Evolutionary conservation across 1,139 yeast genomes (phyloP).

Genomic region (Kurtzmaniella natalensis): DNA sequence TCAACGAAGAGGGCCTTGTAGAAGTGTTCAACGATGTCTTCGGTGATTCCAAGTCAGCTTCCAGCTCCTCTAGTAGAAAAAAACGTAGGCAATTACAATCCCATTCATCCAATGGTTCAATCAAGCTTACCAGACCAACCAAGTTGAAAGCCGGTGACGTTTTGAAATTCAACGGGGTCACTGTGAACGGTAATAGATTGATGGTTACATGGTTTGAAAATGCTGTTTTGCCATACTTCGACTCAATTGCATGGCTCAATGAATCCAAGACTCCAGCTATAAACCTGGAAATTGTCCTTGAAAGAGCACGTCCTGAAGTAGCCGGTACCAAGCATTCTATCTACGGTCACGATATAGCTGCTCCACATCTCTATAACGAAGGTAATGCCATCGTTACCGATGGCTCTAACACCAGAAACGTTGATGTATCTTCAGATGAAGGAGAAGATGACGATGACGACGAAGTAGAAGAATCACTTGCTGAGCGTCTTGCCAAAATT

Average conservation of each 20-base stretch:
- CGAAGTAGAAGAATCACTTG: conserved; percentile 45
- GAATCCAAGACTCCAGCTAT: conserved; percentile 26
- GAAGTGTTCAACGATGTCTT: conserved; percentile 58
- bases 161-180: conserved; percentile 33
- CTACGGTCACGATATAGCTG: conserved; percentile 67
- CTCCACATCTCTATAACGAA: conserved; percentile 67
- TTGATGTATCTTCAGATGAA: conserved; percentile 46
- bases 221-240: conserved; percentile 62
- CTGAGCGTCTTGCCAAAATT: conserved; percentile 53
- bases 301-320: conserved; percentile 36
- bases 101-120: conserved; percentile 40
- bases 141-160: conserved; percentile 31
- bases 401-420: conserved; percentile 50
- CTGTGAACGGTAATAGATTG: conserved; percentile 36
- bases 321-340: conserved; percentile 34
- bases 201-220: conserved; percentile 69
- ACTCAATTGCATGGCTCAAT: conserved; percentile 50
- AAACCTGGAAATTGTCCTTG: conserved; percentile 23
- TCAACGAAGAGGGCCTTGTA: conserved; percentile 65
- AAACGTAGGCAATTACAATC: conserved; percentile 43
- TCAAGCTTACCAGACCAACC: conserved; percentile 44
- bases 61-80: conserved; percentile 23
- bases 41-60: conserved; percentile 14
- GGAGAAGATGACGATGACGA: conserved; percentile 35
- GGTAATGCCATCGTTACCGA: conserved; percentile 59